Evolutionary conservation across 2,329 filamentous ascomycete species (phyloP), one percentile per base, ranked within the genome.

Genomic region (Beauveria sp.): DNA sequence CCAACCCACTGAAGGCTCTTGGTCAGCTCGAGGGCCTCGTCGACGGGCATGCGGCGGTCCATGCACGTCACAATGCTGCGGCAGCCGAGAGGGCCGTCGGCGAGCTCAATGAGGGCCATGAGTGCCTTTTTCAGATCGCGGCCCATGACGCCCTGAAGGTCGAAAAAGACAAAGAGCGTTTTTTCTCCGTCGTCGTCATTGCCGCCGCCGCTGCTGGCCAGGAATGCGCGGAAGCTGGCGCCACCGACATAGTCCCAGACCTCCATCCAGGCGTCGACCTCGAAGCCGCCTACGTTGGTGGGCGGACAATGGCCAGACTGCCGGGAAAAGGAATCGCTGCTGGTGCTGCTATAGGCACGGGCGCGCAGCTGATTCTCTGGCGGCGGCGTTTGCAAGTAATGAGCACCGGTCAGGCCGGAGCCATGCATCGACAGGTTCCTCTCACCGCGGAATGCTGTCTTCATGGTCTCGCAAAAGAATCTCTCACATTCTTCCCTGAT

Each of bases 401-500:
- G 34, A 38, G 87, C 86, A 93, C 86, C 88, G 86, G 89, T 87
- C 84, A 89, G 88, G 86, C 89, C 85, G 86, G 90, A 93, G 88
- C 86, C 88, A 86, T 87, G 83, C 81, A 80, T 79, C 76, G 79
- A 84, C 83, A 80, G 77, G 79, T 87, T 87, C 89, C 88, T 87
- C 91, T 96, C 92, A 96, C 91, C 93, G 84, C 89, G 90, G 87
- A 97, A 96, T 82, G 90, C 89, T 81, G 88, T 81, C 80, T 86
- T 89, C 87, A 96, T 90, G 84, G 88, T 88, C 88, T 93, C 91
- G 81, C 93, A 96, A 86, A 96, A 96, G 88, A 96, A 93, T 84
- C 93, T 97, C 92, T 96, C 93, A 96, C 93, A 96, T 91, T 96
- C 92, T 92, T 89, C 92, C 90, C 89, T 92, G 84, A 96, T 96